Conservation (phyloP, 768 basidiomycete species). For the Hortiboletus campestris region DNA sequence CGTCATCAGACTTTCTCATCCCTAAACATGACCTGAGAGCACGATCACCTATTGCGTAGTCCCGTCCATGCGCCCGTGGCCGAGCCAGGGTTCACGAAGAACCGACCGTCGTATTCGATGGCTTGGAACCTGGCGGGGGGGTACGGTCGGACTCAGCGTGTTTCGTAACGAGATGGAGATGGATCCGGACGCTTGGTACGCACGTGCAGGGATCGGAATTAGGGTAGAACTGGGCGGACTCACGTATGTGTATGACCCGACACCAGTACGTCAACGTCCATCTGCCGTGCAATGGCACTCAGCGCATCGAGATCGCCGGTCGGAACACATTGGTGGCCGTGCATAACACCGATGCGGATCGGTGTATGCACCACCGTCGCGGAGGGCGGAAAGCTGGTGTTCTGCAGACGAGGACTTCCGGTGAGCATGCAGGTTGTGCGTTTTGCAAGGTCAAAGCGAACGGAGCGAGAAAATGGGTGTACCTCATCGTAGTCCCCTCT, state of each 20-base stretch:
- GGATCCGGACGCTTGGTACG: neutral
- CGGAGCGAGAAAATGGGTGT: slow-evolving; percentile 17
- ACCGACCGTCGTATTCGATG: slow-evolving; percentile 84
- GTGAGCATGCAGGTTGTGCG: neutral
- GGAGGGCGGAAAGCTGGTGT: slow-evolving; percentile 73
- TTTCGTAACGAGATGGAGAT: neutral
- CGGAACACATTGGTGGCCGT: slow-evolving; percentile 92
- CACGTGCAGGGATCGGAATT: neutral
- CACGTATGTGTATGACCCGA: slow-evolving; percentile 95
- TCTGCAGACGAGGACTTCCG: slow-evolving; percentile 34
- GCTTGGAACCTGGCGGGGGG: slow-evolving; percentile 77
- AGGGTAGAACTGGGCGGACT: slow-evolving; percentile 29
- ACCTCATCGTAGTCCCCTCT: slow-evolving; percentile 97
- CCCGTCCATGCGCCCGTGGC: slow-evolving; percentile 96
- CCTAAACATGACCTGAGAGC: neutral
- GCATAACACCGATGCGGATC: slow-evolving; percentile 88
- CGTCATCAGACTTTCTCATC: neutral
- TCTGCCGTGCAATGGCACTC: slow-evolving; percentile 82
- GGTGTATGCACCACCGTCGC: slow-evolving; percentile 78
- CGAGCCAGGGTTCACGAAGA: slow-evolving; percentile 95
- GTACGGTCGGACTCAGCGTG: neutral
- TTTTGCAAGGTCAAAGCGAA: neutral
- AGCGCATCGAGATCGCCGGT: slow-evolving; percentile 91
- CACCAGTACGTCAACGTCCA: slow-evolving; percentile 96
- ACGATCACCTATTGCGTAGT: slow-evolving; percentile 11